Evolutionary conservation across 2,329 filamentous ascomycete genomes (phyloP), one percentile per base, ranked within the genome.

Genomic region (Aspergillus piperis): DNA sequence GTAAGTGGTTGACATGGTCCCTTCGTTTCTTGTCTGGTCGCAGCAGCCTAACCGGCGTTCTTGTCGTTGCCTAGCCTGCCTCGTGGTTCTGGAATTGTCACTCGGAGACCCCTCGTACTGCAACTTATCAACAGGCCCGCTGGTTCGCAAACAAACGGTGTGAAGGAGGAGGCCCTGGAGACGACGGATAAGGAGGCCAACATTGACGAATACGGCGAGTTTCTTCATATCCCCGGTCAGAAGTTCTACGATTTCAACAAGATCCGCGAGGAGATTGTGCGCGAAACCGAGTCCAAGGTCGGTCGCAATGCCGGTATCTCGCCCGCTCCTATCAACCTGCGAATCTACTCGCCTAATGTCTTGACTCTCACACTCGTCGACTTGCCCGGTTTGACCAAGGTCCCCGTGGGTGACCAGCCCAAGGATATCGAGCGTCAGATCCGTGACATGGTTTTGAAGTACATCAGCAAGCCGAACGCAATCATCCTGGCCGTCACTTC

Each of bases 171-270:
- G 50, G 81, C 83, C 63, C 74, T 92, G 68, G 79, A 86, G 61
- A 88, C 86, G 58, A 87, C 84, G 67, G 95, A 98, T 78, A 90
- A 90, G 77, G 90, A 92, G 68, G 91, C 93, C 72, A 99, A 99
- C 78, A 78, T 86, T 19, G 92, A 98, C 74, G 95, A 99, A 79
- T 99, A 96, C 91, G 95, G 94, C 82, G 95, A 99, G 83, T 99
- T 99, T 80, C 84, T 99, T 65, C 95, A 99, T 78, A 91, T 99
- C 66, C 94, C 95, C 19, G 95, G 93, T 70, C 91, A 98, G 80
- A 98, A 98, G 80, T 98, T 96, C 82, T 88, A 88, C 80, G 95
- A 99, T 81, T 99, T 99, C 82, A 91, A 92, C 83, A 96, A 97
- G 84, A 96, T 99, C 72, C 88, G 95, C 71, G 95, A 98, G 60